phyloP scores from a whole-genome alignment of 148 eudicot species.

The Pouteria glomerata region DNA sequence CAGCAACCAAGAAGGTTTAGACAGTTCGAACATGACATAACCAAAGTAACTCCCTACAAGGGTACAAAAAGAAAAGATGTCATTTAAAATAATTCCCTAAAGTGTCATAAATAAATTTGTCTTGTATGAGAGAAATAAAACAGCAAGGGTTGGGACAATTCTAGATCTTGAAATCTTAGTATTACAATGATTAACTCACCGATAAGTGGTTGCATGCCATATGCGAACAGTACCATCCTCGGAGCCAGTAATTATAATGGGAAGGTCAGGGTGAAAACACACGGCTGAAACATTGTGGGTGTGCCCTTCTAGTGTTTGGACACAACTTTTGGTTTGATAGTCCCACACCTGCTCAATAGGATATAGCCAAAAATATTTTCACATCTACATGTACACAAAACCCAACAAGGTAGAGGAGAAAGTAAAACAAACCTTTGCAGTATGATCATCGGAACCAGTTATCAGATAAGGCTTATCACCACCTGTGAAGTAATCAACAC shows the following conservation, averaged over 20 bases:
- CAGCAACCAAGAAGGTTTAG: neutral
- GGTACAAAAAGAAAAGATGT: neutral
- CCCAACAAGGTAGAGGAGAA: neutral
- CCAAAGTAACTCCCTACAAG: neutral
- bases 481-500: conserved; percentile 86
- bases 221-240: conserved; percentile 91
- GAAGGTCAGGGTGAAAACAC: conserved; percentile 88
- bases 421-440: conserved; percentile 59
- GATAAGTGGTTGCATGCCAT: conserved; percentile 88
- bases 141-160: neutral
- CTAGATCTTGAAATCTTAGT: neutral
- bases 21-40: neutral
- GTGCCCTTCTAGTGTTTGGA: conserved; percentile 90
- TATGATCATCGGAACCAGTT: conserved; percentile 95
- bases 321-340: conserved; percentile 85
- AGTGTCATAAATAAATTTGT: neutral
- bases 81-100: neutral
- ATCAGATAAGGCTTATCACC: conserved; percentile 85
- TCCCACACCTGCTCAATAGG: conserved; percentile 72
- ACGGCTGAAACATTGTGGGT: conserved; percentile 88
- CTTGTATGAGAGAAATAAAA: neutral
- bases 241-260: conserved; percentile 83
- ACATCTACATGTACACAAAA: neutral
- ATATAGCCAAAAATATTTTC: conserved; percentile 12
- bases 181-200: conserved; percentile 26